Evolutionary conservation across 371 early-diverging fungal genomes (phyloP), one percentile per base, ranked within the genome.

Genomic region (Vavraia culicis): DNA sequence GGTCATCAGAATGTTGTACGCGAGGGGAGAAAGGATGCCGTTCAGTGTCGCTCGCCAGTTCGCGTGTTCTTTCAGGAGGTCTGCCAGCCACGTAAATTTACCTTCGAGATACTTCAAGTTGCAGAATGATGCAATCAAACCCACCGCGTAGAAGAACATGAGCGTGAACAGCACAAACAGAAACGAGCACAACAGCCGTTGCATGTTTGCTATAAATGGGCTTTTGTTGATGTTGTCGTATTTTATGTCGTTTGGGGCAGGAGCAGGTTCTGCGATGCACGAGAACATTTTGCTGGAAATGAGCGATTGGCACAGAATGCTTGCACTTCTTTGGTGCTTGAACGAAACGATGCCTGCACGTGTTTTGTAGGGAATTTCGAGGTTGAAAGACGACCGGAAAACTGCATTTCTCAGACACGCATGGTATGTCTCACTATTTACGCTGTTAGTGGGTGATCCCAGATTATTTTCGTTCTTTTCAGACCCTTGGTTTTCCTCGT

Each of bases 271-370:
- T 1, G 63, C 63, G 13, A 39, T 34, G 38, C 56, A 52, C 16
- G 62, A 55, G 38, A 71, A 71, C 11, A 62, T 44, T 16, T 56
- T 59, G 1, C 68, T 54, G 0, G 63, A 60, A 14, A 71, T 64
- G 23, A 66, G 48, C 8, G 60, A 45, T 45, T 66, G 64, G 46
- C 51, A 52, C 11, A 68, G 46, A 18, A 63, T 37, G 40, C 43
- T 61, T 9, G 68, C 61, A 14, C 38, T 42, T 40, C 54, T 48
- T 14, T 42, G 31, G 14, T 49, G 49, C 46, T 58, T 49, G 40
- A 71, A 66, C 10, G 67, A 64, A 3, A 68, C 67, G 60, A 71
- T 66, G 15, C 60, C 71, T 39, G 35, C 48, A 41, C 48, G 53
- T 16, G 60, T 54, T 4, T 42, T 37, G 3, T 56, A 13, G 7